Evolutionary conservation across 768 basidiomycete genomes (phyloP), one percentile per base, ranked within the genome.

Genomic region (Auriscalpium vulgare): DNA sequence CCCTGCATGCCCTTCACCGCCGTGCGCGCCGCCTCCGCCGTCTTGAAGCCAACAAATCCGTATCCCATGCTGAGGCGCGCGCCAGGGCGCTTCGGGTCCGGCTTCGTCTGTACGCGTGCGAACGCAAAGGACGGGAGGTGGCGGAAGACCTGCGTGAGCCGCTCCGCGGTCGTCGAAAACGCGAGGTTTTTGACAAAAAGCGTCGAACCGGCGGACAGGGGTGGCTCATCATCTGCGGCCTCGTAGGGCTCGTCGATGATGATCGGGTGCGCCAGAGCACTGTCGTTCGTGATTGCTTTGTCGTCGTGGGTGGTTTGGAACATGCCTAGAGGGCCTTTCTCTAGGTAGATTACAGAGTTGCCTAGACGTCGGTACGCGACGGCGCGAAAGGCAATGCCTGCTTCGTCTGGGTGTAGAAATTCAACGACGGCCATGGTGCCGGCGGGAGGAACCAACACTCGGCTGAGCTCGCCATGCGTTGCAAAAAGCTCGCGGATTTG

Each of bases 351-450:
- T 56, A 98, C 78, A 1, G 89, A 87, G 67, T 90, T 95, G 2
- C 92, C 93, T 5, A 98, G 71, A 10, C 95, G 82, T 59, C 88
- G 75, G 70, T 98, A 98, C 1, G 89, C 86, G 10, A 98, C 80
- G 1, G 82, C 87, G 37, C 80, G 81, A 73, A 95, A 93, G 0
- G 85, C 95, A 52, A 79, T 80, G 5, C 73, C 67, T 5, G 93
- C 91, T 37, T 91, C 88, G 36, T 79, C 78, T 1, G 82, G 68
- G 19, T 84, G 78, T n/a, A 76, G 79, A 63, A 87, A 93, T 61
- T 97, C 93, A 29, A 97, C 90, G 0, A 95, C 84, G 0, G 91
- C 94, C 71, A 97, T 84, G 5, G 93, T 95, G 2, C 95, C 95
- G 9, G 91, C 87, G 0, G 95, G 94, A 1, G 95, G 94, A 0